Conservation (phyloP, 1,284 basidiomycete genomes). For the Ganoderma leucocontextum region DNA sequence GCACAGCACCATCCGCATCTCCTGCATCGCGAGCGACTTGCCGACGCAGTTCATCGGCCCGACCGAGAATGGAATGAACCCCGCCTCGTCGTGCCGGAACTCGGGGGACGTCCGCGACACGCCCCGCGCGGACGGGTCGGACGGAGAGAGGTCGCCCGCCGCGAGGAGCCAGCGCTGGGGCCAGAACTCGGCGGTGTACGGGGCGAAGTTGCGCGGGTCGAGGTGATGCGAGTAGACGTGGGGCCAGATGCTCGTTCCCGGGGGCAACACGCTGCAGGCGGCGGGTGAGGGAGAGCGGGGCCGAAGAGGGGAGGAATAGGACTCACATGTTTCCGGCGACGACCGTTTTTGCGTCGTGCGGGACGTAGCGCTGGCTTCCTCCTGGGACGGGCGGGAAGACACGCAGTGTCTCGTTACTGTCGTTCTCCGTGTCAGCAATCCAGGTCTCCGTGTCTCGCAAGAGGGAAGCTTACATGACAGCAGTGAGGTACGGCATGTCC, state of each 20-base stretch:
- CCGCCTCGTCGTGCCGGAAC: conserved; percentile 33
- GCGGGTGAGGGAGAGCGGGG: background rate
- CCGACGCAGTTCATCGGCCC: conserved; percentile 43
- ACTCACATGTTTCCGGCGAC: conserved; percentile 9
- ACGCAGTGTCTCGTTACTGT: conserved; percentile 66
- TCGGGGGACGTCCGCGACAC: background rate
- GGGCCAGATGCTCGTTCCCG: conserved; percentile 10
- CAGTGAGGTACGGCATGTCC: conserved; percentile 42
- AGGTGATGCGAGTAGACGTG: conserved; percentile 18
- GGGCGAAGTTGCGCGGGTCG: conserved; percentile 22
- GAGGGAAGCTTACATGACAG: conserved; percentile 12
- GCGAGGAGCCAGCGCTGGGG: conserved; percentile 22
- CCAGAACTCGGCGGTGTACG: conserved; percentile 14
- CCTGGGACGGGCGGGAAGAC: conserved; percentile 62
- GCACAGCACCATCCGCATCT: conserved; percentile 27
- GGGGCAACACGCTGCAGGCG: conserved; percentile 5
- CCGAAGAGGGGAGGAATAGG: conserved; percentile 36
- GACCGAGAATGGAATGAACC: conserved; percentile 40
- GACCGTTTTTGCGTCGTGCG: background rate
- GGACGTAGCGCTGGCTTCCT: conserved; percentile 56
- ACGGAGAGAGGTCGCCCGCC: background rate
- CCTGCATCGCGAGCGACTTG: conserved; percentile 38
- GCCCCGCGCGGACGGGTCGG: background rate
- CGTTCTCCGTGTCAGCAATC: conserved; percentile 2
- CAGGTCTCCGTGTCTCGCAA: background rate